Evolutionary conservation across 2,329 filamentous ascomycete species (phyloP).

Genomic region (Tolypocladium amazonense): DNA sequence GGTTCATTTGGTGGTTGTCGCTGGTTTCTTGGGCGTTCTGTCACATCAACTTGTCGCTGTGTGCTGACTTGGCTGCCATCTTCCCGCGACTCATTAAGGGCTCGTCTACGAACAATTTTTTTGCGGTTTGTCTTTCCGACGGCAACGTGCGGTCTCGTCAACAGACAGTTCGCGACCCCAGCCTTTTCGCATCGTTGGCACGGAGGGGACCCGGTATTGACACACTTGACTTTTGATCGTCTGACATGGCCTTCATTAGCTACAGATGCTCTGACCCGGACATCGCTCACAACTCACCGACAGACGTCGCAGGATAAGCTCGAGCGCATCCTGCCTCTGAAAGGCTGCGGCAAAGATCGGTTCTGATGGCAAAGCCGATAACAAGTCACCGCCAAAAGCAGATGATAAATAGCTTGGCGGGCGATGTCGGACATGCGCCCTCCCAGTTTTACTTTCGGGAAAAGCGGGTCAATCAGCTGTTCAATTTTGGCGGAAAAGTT

Average conservation of each 20-base stretch:
- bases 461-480: neutral
- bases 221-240: slow-evolving; percentile 23
- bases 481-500: neutral
- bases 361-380: neutral
- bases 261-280: neutral
- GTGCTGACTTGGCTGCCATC: neutral
- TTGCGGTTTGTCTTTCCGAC: neutral
- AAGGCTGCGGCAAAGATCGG: neutral
- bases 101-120: neutral
- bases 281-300: slow-evolving; percentile 11
- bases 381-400: neutral
- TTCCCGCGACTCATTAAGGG: neutral
- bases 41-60: neutral
- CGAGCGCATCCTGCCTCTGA: slow-evolving; percentile 16
- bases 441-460: neutral
- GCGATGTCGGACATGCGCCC: neutral
- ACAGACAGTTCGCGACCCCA: slow-evolving; percentile 12
- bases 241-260: slow-evolving; percentile 7
- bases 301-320: slow-evolving; percentile 24
- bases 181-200: slow-evolving; percentile 19
- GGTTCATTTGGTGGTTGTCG: neutral
- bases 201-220: slow-evolving; percentile 18
- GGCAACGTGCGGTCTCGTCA: slow-evolving; percentile 9
- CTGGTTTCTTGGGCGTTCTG: neutral
- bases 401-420: neutral